phyloP scores from a whole-genome alignment of 139 green algal species.

The Trebouxia sp. region DNA sequence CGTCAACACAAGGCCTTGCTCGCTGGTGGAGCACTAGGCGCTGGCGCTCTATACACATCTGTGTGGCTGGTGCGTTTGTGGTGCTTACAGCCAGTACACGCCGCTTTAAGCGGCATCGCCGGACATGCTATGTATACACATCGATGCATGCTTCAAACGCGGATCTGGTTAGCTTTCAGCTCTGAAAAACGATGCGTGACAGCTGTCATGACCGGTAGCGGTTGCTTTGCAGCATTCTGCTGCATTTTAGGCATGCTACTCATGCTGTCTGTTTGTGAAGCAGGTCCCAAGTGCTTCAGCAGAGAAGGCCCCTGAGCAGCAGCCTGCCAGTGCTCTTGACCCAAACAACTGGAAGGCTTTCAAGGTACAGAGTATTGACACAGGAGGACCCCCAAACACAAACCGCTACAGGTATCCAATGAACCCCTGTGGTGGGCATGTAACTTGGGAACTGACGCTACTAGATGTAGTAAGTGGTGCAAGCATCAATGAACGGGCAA shows the following conservation, averaged over 20 bases:
- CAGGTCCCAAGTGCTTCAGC: background rate
- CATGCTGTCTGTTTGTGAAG: too few species aligned
- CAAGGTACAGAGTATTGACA: conserved; percentile 28
- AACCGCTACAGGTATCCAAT: conserved; percentile 28
- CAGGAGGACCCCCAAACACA: conserved; percentile 22
- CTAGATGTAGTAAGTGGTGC: background rate
- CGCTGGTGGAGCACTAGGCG: background rate
- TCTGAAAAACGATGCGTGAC: too few species aligned
- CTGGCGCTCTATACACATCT: background rate
- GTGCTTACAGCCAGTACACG: too few species aligned
- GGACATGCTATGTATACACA: too few species aligned
- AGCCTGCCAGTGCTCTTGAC: background rate
- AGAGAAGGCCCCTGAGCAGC: background rate
- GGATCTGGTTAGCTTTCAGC: too few species aligned
- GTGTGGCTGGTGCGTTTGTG: background rate
- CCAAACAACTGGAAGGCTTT: conserved; percentile 22
- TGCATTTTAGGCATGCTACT: too few species aligned
- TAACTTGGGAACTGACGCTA: too few species aligned
- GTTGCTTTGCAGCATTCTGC: too few species aligned
- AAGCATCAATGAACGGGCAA: background rate
- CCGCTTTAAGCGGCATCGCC: too few species aligned
- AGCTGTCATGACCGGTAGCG: too few species aligned
- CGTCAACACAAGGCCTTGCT: background rate
- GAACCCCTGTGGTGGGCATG: too few species aligned
- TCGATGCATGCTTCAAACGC: too few species aligned